phyloP scores from a whole-genome alignment of 768 basidiomycete genomes.

The Boletus eberwhitei region DNA sequence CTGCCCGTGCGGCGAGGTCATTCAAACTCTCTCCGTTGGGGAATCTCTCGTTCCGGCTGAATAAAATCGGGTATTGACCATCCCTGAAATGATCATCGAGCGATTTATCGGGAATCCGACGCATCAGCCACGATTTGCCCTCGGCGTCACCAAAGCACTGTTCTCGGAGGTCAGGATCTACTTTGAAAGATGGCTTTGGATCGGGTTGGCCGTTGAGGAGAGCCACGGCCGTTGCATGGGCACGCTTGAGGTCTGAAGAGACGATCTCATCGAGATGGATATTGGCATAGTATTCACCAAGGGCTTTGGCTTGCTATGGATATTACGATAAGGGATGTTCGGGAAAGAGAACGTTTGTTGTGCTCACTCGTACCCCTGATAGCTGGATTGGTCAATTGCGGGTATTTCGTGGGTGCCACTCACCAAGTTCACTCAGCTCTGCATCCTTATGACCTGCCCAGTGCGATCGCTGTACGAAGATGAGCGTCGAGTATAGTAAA shows the following conservation, averaged over 20 bases:
- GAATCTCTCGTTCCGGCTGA: slow-evolving; percentile 48
- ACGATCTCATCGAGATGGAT: slow-evolving; percentile 54
- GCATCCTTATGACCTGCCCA: slow-evolving; percentile 82
- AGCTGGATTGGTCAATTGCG: slow-evolving; percentile 1
- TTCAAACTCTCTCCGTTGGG: slow-evolving; percentile 71
- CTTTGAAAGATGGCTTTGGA: slow-evolving; percentile 44
- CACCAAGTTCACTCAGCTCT: slow-evolving; percentile 72
- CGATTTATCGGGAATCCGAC: slow-evolving; percentile 26
- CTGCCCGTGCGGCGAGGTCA: slow-evolving; percentile 58
- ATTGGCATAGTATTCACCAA: slow-evolving; percentile 50
- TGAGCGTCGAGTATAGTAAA: not conserved
- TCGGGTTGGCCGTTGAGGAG: slow-evolving; percentile 47
- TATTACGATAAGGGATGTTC: not conserved
- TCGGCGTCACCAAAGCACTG: slow-evolving; percentile 71
- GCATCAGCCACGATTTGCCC: slow-evolving; percentile 47
- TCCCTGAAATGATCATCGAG: slow-evolving; percentile 47
- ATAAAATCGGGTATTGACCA: slow-evolving; percentile 51
- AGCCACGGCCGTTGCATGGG: slow-evolving; percentile 57
- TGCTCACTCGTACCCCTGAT: slow-evolving; percentile 55
- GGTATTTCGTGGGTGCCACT: slow-evolving; percentile 10
- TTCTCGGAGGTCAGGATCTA: slow-evolving; percentile 57
- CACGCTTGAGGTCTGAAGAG: slow-evolving; percentile 65
- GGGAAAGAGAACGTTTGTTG: not conserved
- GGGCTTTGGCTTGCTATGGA: slow-evolving; percentile 61
- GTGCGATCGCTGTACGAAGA: slow-evolving; percentile 36